A percentile compares a stretch with the other conserved stretches of the same genome.
phyloP scores from a whole-genome alignment of 23 red algal species.

The Chondrus crispus region DNA sequence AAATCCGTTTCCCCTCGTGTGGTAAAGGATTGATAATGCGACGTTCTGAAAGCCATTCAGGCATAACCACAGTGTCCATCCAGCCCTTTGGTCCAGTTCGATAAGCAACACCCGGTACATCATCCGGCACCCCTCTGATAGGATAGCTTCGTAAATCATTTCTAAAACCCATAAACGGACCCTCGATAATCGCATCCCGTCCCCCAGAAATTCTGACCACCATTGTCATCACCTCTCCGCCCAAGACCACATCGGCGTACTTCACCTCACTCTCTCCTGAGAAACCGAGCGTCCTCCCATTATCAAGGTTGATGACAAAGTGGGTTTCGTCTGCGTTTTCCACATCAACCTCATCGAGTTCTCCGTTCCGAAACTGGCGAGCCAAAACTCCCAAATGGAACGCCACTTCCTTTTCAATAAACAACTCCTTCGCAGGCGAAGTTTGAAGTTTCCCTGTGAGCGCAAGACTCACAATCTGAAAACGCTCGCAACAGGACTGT shows the following conservation, averaged over 20 bases:
- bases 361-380: neutral
- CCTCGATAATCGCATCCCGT: neutral
- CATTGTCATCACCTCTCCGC: neutral
- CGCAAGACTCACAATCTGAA: neutral
- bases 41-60: neutral
- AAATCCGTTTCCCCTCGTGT: neutral
- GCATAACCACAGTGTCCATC: neutral
- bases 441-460: conserved; percentile 1
- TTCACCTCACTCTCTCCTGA: neutral
- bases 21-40: neutral
- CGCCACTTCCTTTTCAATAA: conserved; percentile 1
- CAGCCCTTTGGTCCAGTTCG: neutral
- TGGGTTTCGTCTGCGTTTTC: conserved; percentile 1
- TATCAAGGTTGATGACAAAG: conserved; percentile 19
- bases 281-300: neutral
- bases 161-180: neutral
- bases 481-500: neutral
- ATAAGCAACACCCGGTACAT: conserved; percentile 1
- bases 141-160: neutral
- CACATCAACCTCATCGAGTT: neutral
- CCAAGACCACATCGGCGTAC: neutral
- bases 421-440: neutral
- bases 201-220: neutral
- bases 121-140: neutral
- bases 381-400: neutral